phyloP scores from a whole-genome alignment of 306 rosid species.

The Luffa aegyptiaca region DNA sequence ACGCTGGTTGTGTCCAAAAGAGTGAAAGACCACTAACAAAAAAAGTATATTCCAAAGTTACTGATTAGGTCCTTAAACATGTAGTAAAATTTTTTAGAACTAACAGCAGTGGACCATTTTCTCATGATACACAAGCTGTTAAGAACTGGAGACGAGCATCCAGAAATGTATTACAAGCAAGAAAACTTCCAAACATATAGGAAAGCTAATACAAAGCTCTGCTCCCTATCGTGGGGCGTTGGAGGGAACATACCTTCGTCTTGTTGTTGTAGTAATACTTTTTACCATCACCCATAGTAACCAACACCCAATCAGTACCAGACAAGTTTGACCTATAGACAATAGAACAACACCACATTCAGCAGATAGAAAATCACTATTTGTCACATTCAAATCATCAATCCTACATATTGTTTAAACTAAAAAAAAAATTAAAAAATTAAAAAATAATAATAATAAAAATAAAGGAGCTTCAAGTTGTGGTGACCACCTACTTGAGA shows the following conservation, averaged over 20 bases:
- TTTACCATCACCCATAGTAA: slow-evolving; percentile 78
- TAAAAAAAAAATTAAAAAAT: no score
- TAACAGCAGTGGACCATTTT: not conserved
- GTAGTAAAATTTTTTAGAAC: not conserved
- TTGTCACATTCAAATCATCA: not conserved
- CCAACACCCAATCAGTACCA: slow-evolving; percentile 88
- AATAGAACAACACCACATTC: not conserved
- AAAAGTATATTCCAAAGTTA: not conserved
- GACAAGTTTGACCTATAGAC: slow-evolving; percentile 52
- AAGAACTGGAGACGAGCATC: not conserved
- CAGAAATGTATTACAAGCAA: not conserved
- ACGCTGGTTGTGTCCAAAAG: not conserved
- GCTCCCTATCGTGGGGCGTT: not conserved
- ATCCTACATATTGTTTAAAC: no score
- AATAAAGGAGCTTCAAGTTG: no score
- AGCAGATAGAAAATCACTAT: not conserved
- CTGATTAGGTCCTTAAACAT: not conserved
- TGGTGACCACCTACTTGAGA: no score
- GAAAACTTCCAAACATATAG: not conserved
- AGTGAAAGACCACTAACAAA: not conserved
- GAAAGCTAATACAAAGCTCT: not conserved
- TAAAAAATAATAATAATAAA: no score
- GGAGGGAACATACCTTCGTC: slow-evolving; percentile 57
- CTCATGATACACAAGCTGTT: not conserved
- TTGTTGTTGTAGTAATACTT: slow-evolving; percentile 76